Base-by-base conservation (phyloP, 2,329 filamentous ascomycete genomes). In the Pseudogymnoascus sp. region DNA sequence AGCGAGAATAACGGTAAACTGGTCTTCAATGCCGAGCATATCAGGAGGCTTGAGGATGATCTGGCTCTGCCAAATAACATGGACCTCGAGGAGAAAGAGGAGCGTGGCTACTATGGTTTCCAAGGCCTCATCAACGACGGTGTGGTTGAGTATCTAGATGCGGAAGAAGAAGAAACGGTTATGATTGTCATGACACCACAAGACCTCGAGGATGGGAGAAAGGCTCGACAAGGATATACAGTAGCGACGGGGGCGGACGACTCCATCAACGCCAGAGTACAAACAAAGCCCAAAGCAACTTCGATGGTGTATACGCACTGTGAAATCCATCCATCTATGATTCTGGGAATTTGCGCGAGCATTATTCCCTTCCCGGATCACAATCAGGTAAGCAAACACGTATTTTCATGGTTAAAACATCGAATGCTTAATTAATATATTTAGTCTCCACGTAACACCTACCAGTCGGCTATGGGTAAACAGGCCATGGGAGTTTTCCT, bases 121-220 rank as follows among this genome's bases (percentile, higher is more conserved):
- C 86, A 92, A 69, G 90, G 91, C 16, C 80, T 99, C 42, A 86
- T 96, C 47, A 85, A 88, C 64, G 84, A 86, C 11, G 95, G 93
- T 76, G 91, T 92, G 2, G 89, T 99, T 38, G 95, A 99, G 74
- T 97, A 97, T 72, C 84, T 99, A 10, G 95, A 99, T 74, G 95
- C 95, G 0, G 96, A 99, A 73, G 96, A 99, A 79, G 95, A 99
- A 74, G 96, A 99, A 76, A 96, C 92, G 0, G 88, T 95, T 40
- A 99, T 99, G 95, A 99, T 99, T 72, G 91, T 93, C 75, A 99
- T 99, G 93, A 96, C 92, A 0, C 95, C 95, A 0, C 93, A 97
- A 74, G 95, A 97, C 72, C 80, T 99, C 38, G 92, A 96, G 65
- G 37, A 44, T 59, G 37, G 29, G 4, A 38, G 38, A 26, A 62